These are phyloP conservation scores for Calonectria honghensis DNA, from an alignment of 2,329 filamentous ascomycete genomes.

Conservation along the genomic window DNA sequence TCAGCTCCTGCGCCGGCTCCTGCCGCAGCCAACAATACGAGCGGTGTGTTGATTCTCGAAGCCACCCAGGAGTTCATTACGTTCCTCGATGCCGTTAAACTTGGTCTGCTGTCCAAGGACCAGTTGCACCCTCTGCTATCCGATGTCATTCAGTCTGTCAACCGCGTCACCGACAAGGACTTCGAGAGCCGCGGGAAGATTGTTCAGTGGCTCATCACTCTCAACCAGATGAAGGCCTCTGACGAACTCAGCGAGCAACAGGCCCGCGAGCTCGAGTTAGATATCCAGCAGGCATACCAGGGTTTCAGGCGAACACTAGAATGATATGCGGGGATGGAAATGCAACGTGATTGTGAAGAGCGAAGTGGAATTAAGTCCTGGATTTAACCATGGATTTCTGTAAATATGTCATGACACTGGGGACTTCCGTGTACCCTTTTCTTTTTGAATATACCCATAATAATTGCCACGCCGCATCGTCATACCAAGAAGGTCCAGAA, in stretches of 20 bases:
- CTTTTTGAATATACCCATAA: slow-evolving; percentile 50
- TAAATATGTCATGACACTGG: slow-evolving; percentile 32
- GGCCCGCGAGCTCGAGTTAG: slow-evolving; percentile 90
- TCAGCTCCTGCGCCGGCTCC: slow-evolving; percentile 66
- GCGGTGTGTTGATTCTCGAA: slow-evolving; percentile 84
- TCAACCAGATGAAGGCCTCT: slow-evolving; percentile 98
- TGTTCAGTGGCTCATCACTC: slow-evolving; percentile 96
- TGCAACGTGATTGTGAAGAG: slow-evolving; percentile 25
- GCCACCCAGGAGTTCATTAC: slow-evolving; percentile 99
- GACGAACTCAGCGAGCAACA: slow-evolving; percentile 93
- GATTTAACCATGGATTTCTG: slow-evolving; percentile 13
- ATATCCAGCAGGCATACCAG: slow-evolving; percentile 95
- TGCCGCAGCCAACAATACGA: slow-evolving; percentile 68
- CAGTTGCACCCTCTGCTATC: slow-evolving; percentile 95
- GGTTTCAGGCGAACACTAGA: slow-evolving; percentile 90
- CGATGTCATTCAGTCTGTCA: slow-evolving; percentile 97
- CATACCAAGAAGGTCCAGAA: slow-evolving; percentile 98
- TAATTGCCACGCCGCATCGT: slow-evolving; percentile 32
- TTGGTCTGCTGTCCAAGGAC: slow-evolving; percentile 95
- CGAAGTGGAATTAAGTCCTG: slow-evolving; percentile 38
- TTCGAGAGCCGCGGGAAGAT: slow-evolving; percentile 98
- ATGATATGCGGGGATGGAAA: slow-evolving; percentile 57
- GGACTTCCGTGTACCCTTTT: slow-evolving; percentile 21
- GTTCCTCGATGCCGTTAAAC: slow-evolving; percentile 93
- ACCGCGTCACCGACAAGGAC: slow-evolving; percentile 95